Base-by-base conservation (phyloP, 2,329 filamentous ascomycete genomes). In the Colletotrichum musae region DNA sequence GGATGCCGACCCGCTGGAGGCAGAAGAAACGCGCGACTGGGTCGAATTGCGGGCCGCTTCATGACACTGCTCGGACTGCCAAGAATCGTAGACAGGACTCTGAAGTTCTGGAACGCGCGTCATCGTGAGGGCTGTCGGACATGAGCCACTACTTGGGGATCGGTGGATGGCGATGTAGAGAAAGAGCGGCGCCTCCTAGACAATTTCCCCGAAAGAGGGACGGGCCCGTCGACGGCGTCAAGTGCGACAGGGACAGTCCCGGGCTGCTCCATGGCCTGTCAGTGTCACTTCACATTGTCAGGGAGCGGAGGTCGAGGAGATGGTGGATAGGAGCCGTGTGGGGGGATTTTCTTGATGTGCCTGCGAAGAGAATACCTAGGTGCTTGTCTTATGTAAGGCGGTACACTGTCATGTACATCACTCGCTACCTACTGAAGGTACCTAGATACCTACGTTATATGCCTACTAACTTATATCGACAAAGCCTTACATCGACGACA, bases 31-130 rank as follows among this genome's bases (percentile, higher is more conserved):
- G n/a, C n/a, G n/a, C n/a, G n/a, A n/a, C n/a, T n/a, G n/a, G n/a
- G n/a, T n/a, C n/a, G n/a, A n/a, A n/a, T n/a, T n/a, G n/a, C n/a
- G n/a, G n/a, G n/a, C n/a, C n/a, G n/a, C n/a, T n/a, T n/a, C n/a
- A n/a, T n/a, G n/a, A n/a, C n/a, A n/a, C n/a, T n/a, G n/a, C n/a
- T n/a, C n/a, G n/a, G n/a, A n/a, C n/a, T n/a, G n/a, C n/a, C n/a
- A n/a, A 65, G 66, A 51, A 28, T 18, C 16, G n/a, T 26, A 16
- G 18, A 43, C 41, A 36, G 39, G 48, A 43, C 32, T 39, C 21
- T 51, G 60, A 53, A 26, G 47, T 58, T 54, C 53, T 50, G 65
- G 59, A 68, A 64, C 64, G 64, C 58, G 64, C 59, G 58, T 68
- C 59, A 47, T 52, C 39, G 39, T 24, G 59, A 52, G 36, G 6